Evolutionary conservation across 495 filamentous ascomycete genomes (phyloP), one percentile per base, ranked within the genome.

Genomic region (Aspergillus baeticus): DNA sequence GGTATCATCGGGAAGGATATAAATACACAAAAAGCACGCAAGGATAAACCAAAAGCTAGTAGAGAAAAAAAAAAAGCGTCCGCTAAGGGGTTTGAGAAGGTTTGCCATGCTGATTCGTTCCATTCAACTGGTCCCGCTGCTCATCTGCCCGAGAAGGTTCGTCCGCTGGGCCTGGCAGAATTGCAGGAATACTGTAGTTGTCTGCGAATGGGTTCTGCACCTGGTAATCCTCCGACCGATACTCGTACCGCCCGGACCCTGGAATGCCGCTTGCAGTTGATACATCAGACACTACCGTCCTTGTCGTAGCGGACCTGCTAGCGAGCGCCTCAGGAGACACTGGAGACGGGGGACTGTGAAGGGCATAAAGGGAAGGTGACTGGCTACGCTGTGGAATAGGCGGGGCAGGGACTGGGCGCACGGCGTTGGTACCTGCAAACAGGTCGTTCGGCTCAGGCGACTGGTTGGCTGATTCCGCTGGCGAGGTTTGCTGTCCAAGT

Each of bases 171-270:
- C 46, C 39, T n/a, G 29, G 47, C 52, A 33, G 49, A 54, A 5
- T 64, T 1, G 52, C 50, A 41, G 62, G 53, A 26, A 65, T 60
- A 17, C 52, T 68, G 61, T 61, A 65, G 34, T 63, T 65, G 58
- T 78, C 76, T 4, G 74, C 76, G 38, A 77, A 78, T 5, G 76
- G 76, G 42, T 78, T 76, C 59, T 74, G 73, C 41, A 77, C 74
- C 44, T 73, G 67, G 55, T 72, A 76, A 50, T 76, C 74, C 47
- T 70, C 69, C 14, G 76, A 61, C n/a, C 70, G 70, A 50, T 77
- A 77, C 44, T 78, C 70, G 42, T 71, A 69, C 29, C 63, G 65
- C 13, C 51, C 55, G 10, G 42, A 50, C 10, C 20, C 3, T n/a
- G 48, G 62, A 31, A 52, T 60, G 26, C 48, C 51, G 23, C 52